Base-by-base conservation (phyloP, 345 rosid genomes). In the Eucalyptus urophylla region DNA sequence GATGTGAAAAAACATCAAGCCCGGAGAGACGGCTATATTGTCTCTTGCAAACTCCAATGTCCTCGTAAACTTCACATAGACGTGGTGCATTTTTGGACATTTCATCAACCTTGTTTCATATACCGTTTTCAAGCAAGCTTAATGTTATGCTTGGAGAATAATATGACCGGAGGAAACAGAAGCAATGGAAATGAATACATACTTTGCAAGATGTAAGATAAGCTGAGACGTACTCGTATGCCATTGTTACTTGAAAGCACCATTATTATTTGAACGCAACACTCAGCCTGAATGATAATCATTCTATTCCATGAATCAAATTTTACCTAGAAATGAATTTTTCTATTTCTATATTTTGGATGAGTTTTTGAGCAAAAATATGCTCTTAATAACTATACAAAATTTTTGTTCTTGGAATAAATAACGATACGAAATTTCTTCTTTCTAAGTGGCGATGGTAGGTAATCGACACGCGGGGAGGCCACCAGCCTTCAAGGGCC, bases 391-490 rank as follows among this genome's bases (percentile, higher is more conserved):
- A 53, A 53, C 1, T 21, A 53, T 21, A 53, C 25, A 53, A 21
- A 53, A 19, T 2, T 19, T 8, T 0, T 53, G 8, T 53, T 53
- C 0, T 53, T 21, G 0, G 0, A 53, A 53, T 19, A 21, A 53
- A 19, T 19, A 53, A 53, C 1, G 0, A 53, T 19, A 53, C 11
- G 2, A 21, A 21, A 1, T 53, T 19, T 53, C 2, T 53, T 19
- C 5, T 19, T 53, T 53, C 10, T 0, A 16, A 17, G 1, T 17
- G 22, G 2, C 0, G 0, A 16, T 17, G 4, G 22, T 2, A 53
- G 11, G 0, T 53, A 11, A 0, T 53, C 0, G 2, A 21, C 0
- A 8, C 5, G 24, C 0, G 0, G 24, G 56, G 58, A 53, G 56
- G 22, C 2, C 6, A 49, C 2, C 1, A 4, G 2, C 50, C n/a